A percentile compares a stretch with the other conserved stretches of the same genome.
Evolutionary conservation across 2,329 filamentous ascomycete species (phyloP).

Genomic region (Pestalotiopsis sp.): DNA sequence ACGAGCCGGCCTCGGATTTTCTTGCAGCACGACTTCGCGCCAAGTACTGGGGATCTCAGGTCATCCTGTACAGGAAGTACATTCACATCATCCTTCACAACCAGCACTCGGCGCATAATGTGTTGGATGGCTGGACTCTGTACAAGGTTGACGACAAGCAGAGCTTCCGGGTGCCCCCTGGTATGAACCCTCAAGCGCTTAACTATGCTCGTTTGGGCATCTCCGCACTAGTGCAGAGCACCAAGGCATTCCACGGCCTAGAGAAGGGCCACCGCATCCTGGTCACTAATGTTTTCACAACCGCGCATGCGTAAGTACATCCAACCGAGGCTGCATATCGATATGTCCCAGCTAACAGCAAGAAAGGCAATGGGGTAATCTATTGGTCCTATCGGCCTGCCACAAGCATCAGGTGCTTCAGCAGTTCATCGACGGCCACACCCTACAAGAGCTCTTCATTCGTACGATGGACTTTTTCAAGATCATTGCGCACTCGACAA

Average conservation of each 20-base stretch:
- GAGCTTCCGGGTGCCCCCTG: slow-evolving; percentile 26
- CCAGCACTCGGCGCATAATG: slow-evolving; percentile 21
- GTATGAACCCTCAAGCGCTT: slow-evolving; percentile 49
- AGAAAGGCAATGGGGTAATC: slow-evolving; percentile 90
- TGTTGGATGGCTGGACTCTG: slow-evolving; percentile 19
- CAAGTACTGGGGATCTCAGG: slow-evolving; percentile 92
- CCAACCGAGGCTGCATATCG: background rate
- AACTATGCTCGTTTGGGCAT: slow-evolving; percentile 65
- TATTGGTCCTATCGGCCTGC: slow-evolving; percentile 85
- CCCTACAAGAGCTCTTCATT: slow-evolving; percentile 63
- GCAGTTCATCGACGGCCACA: slow-evolving; percentile 56
- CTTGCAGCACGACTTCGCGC: slow-evolving; percentile 82
- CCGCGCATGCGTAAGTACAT: slow-evolving; percentile 84
- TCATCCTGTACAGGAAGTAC: slow-evolving; percentile 86
- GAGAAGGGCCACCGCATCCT: slow-evolving; percentile 67
- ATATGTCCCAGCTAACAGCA: slow-evolving; percentile 23
- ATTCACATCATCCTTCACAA: slow-evolving; percentile 57
- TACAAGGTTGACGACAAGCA: slow-evolving; percentile 17
- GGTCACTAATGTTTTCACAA: slow-evolving; percentile 95
- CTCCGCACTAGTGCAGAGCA: slow-evolving; percentile 80
- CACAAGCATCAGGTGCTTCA: slow-evolving; percentile 68
- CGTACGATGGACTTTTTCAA: slow-evolving; percentile 79
- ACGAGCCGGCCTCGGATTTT: slow-evolving; percentile 75
- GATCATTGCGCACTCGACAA: slow-evolving; percentile 71
- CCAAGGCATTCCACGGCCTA: slow-evolving; percentile 74